phyloP scores from a whole-genome alignment of 441 rosid species.

The Pelargonium australe region DNA sequence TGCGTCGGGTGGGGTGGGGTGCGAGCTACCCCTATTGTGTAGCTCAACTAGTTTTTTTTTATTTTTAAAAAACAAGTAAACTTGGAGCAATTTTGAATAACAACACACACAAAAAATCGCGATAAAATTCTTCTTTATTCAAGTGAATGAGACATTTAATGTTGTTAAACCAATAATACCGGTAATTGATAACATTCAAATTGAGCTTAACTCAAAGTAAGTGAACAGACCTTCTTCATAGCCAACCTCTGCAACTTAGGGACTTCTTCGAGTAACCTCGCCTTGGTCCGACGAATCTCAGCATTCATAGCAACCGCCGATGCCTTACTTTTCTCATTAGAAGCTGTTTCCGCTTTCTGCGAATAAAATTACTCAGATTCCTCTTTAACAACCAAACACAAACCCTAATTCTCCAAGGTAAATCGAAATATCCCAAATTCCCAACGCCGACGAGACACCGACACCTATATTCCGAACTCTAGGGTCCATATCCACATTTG shows the following conservation, averaged over 20 bases:
- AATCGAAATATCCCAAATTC: conserved; percentile 11
- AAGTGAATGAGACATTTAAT: neutral
- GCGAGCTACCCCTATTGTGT: too few species aligned
- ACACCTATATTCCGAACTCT: too few species aligned
- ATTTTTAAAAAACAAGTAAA: neutral
- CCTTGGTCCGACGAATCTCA: conserved; percentile 86
- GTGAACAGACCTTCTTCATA: conserved; percentile 52
- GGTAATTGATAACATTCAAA: neutral
- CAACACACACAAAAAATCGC: neutral
- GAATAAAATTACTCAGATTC: conserved; percentile 13
- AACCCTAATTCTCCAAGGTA: conserved; percentile 12
- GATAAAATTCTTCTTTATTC: neutral
- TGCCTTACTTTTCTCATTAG: conserved; percentile 74
- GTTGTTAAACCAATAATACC: neutral
- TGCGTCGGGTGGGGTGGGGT: too few species aligned
- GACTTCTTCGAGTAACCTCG: conserved; percentile 76
- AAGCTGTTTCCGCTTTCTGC: conserved; percentile 77
- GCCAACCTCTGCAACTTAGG: conserved; percentile 94
- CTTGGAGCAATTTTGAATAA: too few species aligned
- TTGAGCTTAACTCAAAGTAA: conserved; percentile 12
- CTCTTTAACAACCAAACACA: neutral
- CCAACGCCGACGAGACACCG: too few species aligned
- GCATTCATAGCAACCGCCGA: conserved; percentile 85
- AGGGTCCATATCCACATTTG: too few species aligned
- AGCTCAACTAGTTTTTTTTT: too few species aligned